phyloP scores from a whole-genome alignment of 768 basidiomycete species.

The Pleurotus giganteus region DNA sequence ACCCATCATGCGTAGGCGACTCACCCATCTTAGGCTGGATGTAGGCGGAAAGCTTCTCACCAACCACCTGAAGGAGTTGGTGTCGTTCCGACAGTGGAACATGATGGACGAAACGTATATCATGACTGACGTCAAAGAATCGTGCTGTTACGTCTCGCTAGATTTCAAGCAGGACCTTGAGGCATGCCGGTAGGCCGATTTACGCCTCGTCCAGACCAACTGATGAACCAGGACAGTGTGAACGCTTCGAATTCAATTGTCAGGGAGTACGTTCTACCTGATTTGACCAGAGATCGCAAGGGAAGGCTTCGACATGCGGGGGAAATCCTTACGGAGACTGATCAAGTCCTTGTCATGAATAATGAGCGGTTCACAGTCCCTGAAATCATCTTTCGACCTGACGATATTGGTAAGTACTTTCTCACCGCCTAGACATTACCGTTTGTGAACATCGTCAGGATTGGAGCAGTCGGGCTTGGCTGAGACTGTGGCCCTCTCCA shows the following conservation, averaged over 20 bases:
- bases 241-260: conserved; percentile 66
- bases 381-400: conserved; percentile 89
- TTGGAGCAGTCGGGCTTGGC: conserved; percentile 81
- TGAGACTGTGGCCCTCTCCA: conserved; percentile 71
- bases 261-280: conserved; percentile 89
- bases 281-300: conserved; percentile 67
- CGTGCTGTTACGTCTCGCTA: conserved; percentile 82
- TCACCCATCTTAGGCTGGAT: conserved; percentile 62
- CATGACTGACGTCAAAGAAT: conserved; percentile 90
- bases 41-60: conserved; percentile 95
- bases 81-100: conserved; percentile 96
- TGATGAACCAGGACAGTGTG: conserved; percentile 34
- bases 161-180: conserved; percentile 75
- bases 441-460: conserved; percentile 42
- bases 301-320: conserved; percentile 55
- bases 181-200: conserved; percentile 63
- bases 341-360: conserved; percentile 79
- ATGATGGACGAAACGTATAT: conserved; percentile 98
- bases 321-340: conserved; percentile 51
- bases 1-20: conserved; percentile 13
- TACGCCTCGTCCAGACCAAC: conserved; percentile 12
- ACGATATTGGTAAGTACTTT: conserved; percentile 71
- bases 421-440: background rate
- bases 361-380: conserved; percentile 92
- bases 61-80: conserved; percentile 90